A percentile compares a stretch with the other conserved stretches of the same genome.
phyloP scores from a whole-genome alignment of 306 rosid species.

The Astragalus membranaceus region DNA sequence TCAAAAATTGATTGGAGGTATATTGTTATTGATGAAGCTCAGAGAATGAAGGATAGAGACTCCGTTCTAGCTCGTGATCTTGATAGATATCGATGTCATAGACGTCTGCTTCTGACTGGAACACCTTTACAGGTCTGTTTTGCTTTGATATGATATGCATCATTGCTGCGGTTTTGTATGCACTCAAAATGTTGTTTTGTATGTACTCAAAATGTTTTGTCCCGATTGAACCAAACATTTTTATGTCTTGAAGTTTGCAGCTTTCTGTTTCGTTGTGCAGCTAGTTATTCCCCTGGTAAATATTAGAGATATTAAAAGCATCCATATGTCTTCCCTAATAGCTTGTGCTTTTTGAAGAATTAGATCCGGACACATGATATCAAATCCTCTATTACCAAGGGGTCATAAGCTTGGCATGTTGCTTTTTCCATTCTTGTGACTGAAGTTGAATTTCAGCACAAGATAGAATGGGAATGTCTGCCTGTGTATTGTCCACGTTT shows the following conservation, averaged over 20 bases:
- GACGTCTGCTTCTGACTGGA: constrained; percentile 95
- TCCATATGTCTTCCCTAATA: not conserved
- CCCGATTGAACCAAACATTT: constrained; percentile 11
- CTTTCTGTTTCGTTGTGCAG: constrained; percentile 7
- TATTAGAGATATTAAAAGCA: not conserved
- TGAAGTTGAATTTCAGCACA: not conserved
- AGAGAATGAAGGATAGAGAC: constrained; percentile 39
- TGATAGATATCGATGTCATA: constrained; percentile 91
- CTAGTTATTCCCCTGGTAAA: constrained; percentile 7
- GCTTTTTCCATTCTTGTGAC: not conserved
- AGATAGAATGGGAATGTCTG: not conserved
- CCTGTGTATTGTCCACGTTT: not conserved
- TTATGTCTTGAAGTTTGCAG: not conserved
- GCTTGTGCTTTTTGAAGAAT: not conserved
- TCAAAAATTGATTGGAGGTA: constrained; percentile 61
- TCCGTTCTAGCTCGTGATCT: constrained; percentile 80
- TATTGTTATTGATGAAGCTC: constrained; percentile 32
- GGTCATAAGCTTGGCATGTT: not conserved
- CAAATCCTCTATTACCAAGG: not conserved
- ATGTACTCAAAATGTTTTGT: not conserved
- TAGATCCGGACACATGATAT: not conserved
- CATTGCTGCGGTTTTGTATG: not conserved
- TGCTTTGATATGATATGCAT: constrained; percentile 4
- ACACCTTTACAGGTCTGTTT: constrained; percentile 85
- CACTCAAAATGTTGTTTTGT: not conserved